Conservation (phyloP, 2,329 filamentous ascomycete genomes). For the Microcyclospora tardicrescens region DNA sequence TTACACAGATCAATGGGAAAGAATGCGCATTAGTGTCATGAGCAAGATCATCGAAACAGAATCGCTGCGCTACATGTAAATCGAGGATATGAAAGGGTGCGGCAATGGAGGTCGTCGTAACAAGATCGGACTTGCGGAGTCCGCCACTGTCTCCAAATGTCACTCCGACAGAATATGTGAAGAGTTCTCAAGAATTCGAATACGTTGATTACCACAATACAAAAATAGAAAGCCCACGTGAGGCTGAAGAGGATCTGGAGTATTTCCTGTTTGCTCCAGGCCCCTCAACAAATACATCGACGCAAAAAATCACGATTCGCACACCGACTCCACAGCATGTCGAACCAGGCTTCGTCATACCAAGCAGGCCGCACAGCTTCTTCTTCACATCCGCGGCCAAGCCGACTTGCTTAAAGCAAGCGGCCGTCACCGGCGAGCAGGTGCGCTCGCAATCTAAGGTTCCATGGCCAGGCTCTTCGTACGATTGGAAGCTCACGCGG, state of each 20-base stretch:
- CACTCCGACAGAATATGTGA: neutral
- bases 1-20: too few relatives aligned
- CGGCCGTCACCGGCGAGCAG: slow-evolving; percentile 9
- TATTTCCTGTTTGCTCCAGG: neutral
- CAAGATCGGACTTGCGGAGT: too few relatives aligned
- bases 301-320: slow-evolving; percentile 10
- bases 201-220: neutral
- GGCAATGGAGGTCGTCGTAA: too few relatives aligned
- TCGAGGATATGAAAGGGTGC: too few relatives aligned
- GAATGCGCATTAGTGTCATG: too few relatives aligned
- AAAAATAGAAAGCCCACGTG: neutral
- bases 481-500: slow-evolving; percentile 12
- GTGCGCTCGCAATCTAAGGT: slow-evolving; percentile 4
- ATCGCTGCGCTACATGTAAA: too few relatives aligned
- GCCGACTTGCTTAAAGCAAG: slow-evolving; percentile 1
- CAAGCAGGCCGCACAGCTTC: slow-evolving; percentile 6
- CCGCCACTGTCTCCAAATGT: too few relatives aligned
- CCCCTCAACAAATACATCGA: neutral
- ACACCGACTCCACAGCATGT: slow-evolving; percentile 7
- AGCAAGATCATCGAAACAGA: too few relatives aligned
- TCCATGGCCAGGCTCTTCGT: slow-evolving; percentile 9
- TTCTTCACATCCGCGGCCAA: slow-evolving; percentile 7
- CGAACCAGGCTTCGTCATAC: slow-evolving; percentile 9
- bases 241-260: neutral
- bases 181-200: neutral